Base-by-base conservation (phyloP, 148 eudicot species). In the Talinum fruticosum region DNA sequence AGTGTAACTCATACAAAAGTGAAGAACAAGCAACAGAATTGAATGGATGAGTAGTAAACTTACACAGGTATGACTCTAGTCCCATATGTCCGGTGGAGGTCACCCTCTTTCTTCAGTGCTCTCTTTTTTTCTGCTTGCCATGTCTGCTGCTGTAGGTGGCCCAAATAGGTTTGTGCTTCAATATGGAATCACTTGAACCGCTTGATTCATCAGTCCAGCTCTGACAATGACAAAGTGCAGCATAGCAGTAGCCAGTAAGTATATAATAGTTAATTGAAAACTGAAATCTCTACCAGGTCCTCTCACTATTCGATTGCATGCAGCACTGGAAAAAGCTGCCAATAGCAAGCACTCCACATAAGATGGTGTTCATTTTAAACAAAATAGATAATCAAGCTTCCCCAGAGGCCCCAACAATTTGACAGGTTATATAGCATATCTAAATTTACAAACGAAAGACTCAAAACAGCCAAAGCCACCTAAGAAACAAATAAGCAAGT, bases 1-100 rank as follows among this genome's bases (percentile, higher is more conserved):
- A 2, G 18, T 26, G 57, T 51, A 62, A 62, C 66, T 62, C 66
- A 62, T 28, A 28, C n/a, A 62, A 26, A 12, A 49, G 8, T 5
- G 10, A 49, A 59, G 33, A 62, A 28, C 18, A 28, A 62, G 66
- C 66, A 26, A 26, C 66, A 62, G 28, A 62, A 62, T 8, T 62
- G 66, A 15, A 62, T 28, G 32, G 2, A 28, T 28, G 28, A 62
- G 1, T 62, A 26, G 66, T n/a, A 66, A 73, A 75, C 97, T 91
- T 83, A 96, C 99, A 96, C 97, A 59, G 99, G 99, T 80, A 96
- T 81, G 71, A 96, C 97, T 83, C 99, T 93, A 30, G 99, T 96
- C 74, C 99, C 99, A 72, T 89, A 96, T 38, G 99, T 96, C 80
- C 93, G 87, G 79, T 87, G 82, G 67, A 96, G 76, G 81, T 91